Conservation (phyloP, 345 rosid species). For the Aquilaria sinensis region DNA sequence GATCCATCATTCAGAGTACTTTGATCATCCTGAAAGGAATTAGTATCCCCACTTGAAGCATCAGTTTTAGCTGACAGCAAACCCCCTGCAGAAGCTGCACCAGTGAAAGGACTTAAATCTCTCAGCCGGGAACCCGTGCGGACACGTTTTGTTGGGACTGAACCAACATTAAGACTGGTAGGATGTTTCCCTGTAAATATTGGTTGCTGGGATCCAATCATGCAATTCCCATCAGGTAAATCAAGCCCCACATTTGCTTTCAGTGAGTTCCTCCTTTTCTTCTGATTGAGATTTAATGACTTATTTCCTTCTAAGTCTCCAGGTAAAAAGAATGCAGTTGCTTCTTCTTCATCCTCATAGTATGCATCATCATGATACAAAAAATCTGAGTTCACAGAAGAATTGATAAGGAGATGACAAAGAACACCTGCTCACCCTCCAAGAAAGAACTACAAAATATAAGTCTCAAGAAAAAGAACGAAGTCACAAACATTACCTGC, state of each 20-base stretch:
- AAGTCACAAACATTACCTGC: slow-evolving; percentile 47
- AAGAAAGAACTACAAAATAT: slow-evolving; percentile 1
- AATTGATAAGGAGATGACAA: slow-evolving; percentile 15
- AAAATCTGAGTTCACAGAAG: slow-evolving; percentile 42
- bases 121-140: slow-evolving; percentile 91
- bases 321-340: slow-evolving; percentile 59
- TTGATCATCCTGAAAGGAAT: slow-evolving; percentile 92
- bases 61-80: slow-evolving; percentile 55
- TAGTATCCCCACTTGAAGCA: slow-evolving; percentile 97
- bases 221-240: slow-evolving; percentile 40
- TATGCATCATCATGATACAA: slow-evolving; percentile 49
- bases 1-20: slow-evolving; percentile 77
- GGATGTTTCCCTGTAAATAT: slow-evolving; percentile 59
- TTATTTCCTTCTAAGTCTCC: slow-evolving; percentile 55
- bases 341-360: slow-evolving; percentile 91
- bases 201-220: slow-evolving; percentile 44
- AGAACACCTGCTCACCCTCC: background rate
- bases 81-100: slow-evolving; percentile 46
- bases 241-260: slow-evolving; percentile 53
- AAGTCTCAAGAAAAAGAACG: slow-evolving; percentile 15
- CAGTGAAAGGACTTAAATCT: slow-evolving; percentile 52
- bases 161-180: slow-evolving; percentile 47
- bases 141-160: slow-evolving; percentile 84
- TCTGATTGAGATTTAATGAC: slow-evolving; percentile 49
- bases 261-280: slow-evolving; percentile 49